Percentiles rank a stretch among this genome's conserved stretches.
These are phyloP conservation scores for Phragmites australis DNA, from an alignment of 176 grass and related monocot species.

Conservation along the genomic window DNA sequence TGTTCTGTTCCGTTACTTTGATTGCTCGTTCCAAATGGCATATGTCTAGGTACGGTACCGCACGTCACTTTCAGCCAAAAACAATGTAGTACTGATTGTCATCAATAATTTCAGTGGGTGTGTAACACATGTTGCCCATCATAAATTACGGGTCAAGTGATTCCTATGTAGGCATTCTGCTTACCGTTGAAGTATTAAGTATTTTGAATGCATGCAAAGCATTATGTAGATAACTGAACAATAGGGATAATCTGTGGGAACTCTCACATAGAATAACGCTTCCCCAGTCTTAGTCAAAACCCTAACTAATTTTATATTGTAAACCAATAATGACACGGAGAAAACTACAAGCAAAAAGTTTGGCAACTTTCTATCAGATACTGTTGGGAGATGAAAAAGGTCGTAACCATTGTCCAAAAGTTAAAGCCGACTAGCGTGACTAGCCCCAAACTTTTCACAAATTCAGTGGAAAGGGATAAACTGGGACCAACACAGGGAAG, in stretches of 20 bases:
- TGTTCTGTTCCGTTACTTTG: slow-evolving; percentile 6
- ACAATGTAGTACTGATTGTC: no score
- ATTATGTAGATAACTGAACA: no score
- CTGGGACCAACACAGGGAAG: slow-evolving; percentile 42
- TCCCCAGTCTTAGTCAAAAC: background rate
- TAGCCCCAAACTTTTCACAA: slow-evolving; percentile 40
- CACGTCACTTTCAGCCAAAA: background rate
- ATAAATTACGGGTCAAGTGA: no score
- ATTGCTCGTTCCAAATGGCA: background rate
- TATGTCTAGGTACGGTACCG: background rate
- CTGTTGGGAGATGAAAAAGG: slow-evolving; percentile 17
- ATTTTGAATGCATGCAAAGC: no score
- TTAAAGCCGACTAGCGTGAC: slow-evolving; percentile 39
- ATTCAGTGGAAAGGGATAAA: slow-evolving; percentile 47
- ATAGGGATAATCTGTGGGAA: no score
- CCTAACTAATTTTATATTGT: slow-evolving; percentile 4
- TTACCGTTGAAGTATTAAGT: no score
- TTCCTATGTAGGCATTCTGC: no score
- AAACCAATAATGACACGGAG: slow-evolving; percentile 23
- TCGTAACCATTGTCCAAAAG: slow-evolving; percentile 32
- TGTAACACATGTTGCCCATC: no score
- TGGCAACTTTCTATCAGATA: slow-evolving; percentile 40
- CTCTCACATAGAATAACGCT: slow-evolving; percentile 29
- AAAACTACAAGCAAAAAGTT: slow-evolving; percentile 42
- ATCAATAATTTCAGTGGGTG: background rate